Conservation (phyloP, 768 basidiomycete genomes). For the Xerocomellus dryophilus region DNA sequence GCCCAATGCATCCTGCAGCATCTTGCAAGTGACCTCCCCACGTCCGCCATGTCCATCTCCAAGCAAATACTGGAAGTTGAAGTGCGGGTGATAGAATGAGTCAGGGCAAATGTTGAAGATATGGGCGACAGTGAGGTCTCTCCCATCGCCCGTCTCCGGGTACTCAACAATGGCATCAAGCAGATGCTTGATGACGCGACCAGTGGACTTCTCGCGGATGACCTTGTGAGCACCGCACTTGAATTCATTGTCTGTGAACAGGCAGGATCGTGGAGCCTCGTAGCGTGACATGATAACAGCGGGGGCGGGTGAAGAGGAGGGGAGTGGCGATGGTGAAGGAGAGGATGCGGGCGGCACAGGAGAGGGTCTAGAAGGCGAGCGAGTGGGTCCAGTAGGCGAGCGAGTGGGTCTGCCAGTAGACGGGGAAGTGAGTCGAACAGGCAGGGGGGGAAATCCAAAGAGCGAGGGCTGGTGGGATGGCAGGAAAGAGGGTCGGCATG, state of each 20-base stretch:
- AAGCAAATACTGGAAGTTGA: constrained; percentile 4
- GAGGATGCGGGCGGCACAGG: too few relatives aligned
- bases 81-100: not conserved
- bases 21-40: not conserved
- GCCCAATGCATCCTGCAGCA: not conserved
- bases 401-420: too few relatives aligned
- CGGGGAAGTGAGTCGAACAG: too few relatives aligned
- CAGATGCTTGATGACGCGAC: not conserved
- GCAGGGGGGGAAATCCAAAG: too few relatives aligned
- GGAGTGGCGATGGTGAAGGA: too few relatives aligned
- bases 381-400: too few relatives aligned
- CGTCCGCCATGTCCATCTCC: constrained; percentile 3
- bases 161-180: not conserved
- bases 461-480: too few relatives aligned
- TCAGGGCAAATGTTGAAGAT: not conserved
- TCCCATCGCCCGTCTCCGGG: constrained; percentile 1
- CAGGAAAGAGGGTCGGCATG: too few relatives aligned
- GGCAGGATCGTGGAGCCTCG: not conserved
- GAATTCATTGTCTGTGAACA: not conserved
- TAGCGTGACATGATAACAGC: not conserved
- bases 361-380: too few relatives aligned
- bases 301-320: not conserved
- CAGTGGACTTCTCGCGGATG: not conserved
- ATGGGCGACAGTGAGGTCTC: not conserved
- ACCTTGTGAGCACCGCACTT: not conserved